Conservation (phyloP, 768 basidiomycete genomes). For the Coprinopsis cinerea region DNA sequence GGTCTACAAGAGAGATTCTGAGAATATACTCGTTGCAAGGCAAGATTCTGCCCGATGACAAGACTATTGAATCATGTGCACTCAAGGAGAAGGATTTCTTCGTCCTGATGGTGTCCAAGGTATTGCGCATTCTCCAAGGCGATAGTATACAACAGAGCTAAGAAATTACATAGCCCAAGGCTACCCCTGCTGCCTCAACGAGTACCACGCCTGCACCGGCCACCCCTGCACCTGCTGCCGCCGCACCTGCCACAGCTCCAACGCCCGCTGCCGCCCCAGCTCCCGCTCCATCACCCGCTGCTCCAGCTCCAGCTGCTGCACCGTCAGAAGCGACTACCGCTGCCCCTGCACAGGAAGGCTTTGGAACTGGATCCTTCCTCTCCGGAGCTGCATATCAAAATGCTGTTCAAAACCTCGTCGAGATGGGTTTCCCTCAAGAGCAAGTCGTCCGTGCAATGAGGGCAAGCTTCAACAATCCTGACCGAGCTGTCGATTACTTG, state of each 20-base stretch:
- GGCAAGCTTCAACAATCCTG: constrained; percentile 96
- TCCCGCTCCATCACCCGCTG: constrained; percentile 19
- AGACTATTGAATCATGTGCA: constrained; percentile 79
- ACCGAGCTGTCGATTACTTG: constrained; percentile 96
- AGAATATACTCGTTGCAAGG: constrained; percentile 40
- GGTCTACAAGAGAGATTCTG: not conserved
- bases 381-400: constrained; percentile 71
- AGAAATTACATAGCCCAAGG: constrained; percentile 42
- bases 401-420: constrained; percentile 77
- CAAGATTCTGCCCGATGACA: constrained; percentile 84
- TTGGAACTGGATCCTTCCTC: constrained; percentile 53
- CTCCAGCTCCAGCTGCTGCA: constrained; percentile 27
- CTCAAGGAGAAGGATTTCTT: constrained; percentile 99
- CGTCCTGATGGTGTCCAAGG: constrained; percentile 99
- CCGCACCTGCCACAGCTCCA: constrained; percentile 17
- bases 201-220: not conserved
- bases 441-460: constrained; percentile 80
- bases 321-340: constrained; percentile 30
- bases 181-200: constrained; percentile 15
- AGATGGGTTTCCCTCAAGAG: constrained; percentile 92
- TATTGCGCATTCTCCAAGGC: constrained; percentile 20
- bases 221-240: constrained; percentile 21
- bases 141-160: not conserved
- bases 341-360: constrained; percentile 34
- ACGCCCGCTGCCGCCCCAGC: constrained; percentile 26